phyloP scores from a whole-genome alignment of 805 yeast species.

The Candida schatavii region DNA sequence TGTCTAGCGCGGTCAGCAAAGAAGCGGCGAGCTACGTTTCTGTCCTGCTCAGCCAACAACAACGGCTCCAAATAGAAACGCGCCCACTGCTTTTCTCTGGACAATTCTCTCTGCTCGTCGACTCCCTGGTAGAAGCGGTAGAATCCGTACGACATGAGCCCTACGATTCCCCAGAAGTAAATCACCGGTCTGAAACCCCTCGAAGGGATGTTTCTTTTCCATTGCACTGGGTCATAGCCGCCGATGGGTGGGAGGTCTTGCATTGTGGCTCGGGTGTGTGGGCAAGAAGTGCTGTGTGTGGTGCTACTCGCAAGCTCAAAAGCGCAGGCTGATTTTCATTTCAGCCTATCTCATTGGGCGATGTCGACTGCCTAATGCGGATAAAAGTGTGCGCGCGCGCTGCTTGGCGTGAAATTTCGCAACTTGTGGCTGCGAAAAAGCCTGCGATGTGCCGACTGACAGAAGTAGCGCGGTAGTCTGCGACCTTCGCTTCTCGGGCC shows the following conservation, averaged over 20 bases:
- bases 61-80: slow-evolving; percentile 70
- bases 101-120: slow-evolving; percentile 70
- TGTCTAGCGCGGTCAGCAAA: slow-evolving; percentile 66
- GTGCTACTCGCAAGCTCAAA: no score
- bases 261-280: slow-evolving; percentile 19
- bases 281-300: not conserved
- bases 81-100: slow-evolving; percentile 76
- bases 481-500: no score
- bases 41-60: slow-evolving; percentile 77
- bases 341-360: slow-evolving; percentile 4
- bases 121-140: slow-evolving; percentile 63
- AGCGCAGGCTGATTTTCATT: not conserved
- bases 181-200: slow-evolving; percentile 80
- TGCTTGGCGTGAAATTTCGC: no score
- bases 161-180: slow-evolving; percentile 63
- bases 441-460: no score
- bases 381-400: no score
- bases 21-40: slow-evolving; percentile 71
- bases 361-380: slow-evolving; percentile 4
- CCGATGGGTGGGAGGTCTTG: slow-evolving; percentile 88
- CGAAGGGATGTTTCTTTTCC: slow-evolving; percentile 84
- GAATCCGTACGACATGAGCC: slow-evolving; percentile 69
- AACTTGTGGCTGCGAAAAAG: no score
- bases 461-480: no score
- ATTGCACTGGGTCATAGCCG: slow-evolving; percentile 83